Percentiles rank a stretch among this genome's conserved stretches.
phyloP scores from a whole-genome alignment of 805 yeast species.

The Saccharomycopsis fibuligera region DNA sequence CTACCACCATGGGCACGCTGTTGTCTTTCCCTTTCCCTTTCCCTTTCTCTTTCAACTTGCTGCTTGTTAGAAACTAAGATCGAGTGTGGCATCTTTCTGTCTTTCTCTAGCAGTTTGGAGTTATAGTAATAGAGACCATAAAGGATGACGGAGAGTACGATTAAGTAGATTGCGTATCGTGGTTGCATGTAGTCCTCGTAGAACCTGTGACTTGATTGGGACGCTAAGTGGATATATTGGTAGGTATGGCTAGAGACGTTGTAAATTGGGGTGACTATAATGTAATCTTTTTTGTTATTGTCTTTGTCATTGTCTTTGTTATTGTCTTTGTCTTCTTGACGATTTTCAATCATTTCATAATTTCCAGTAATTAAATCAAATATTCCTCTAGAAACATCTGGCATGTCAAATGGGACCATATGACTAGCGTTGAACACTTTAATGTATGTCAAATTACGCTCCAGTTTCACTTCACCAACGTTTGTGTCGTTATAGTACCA shows the following conservation, averaged over 20 bases:
- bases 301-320: neutral
- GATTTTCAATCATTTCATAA: slow-evolving; percentile 17
- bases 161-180: slow-evolving; percentile 14
- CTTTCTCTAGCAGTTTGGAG: neutral
- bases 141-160: slow-evolving; percentile 6
- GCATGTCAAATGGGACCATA: slow-evolving; percentile 74
- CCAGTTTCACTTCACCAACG: slow-evolving; percentile 39
- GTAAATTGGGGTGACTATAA: slow-evolving; percentile 19
- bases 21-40: too few relatives aligned
- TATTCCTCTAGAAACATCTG: slow-evolving; percentile 53
- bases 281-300: neutral
- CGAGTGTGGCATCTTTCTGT: slow-evolving; percentile 14
- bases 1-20: neutral
- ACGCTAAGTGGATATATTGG: neutral
- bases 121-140: slow-evolving; percentile 21
- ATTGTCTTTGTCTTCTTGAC: neutral
- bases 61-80: slow-evolving; percentile 14
- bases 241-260: slow-evolving; percentile 7
- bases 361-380: slow-evolving; percentile 41
- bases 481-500: slow-evolving; percentile 40
- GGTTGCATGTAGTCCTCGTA: slow-evolving; percentile 12
- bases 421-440: slow-evolving; percentile 61
- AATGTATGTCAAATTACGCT: slow-evolving; percentile 59
- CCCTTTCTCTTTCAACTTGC: too few relatives aligned
- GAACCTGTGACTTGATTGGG: slow-evolving; percentile 1